Evolutionary conservation across 192 early-diverging fungal species (phyloP).

Genomic region (Helicostylum pulchrum): DNA sequence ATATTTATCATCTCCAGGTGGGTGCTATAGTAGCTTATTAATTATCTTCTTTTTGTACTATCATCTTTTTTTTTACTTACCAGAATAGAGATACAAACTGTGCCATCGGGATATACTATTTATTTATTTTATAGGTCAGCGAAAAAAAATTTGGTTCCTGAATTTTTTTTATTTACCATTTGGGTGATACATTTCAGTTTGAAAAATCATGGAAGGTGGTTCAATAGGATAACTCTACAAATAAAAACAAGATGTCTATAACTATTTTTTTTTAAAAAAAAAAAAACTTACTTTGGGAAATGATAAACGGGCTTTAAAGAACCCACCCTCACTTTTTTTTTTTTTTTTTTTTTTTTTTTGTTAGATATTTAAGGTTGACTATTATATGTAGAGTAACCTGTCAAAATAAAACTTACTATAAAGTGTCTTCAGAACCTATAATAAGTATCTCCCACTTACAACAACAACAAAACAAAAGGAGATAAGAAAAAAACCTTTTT

Average conservation of each 20-base stretch:
- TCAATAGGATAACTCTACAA: conserved; percentile 73
- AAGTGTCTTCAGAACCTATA: conserved; percentile 82
- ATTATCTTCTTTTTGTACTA: not conserved
- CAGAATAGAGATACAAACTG: conserved; percentile 96
- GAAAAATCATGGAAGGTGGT: conserved; percentile 89
- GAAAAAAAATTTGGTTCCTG: not conserved
- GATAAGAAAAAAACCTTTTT: conserved; percentile 1
- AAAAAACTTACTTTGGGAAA: conserved; percentile 53
- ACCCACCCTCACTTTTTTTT: conserved; percentile 78
- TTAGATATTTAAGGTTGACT: not conserved
- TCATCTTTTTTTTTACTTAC: conserved; percentile 41
- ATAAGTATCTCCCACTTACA: conserved; percentile 85
- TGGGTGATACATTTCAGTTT: conserved; percentile 90
- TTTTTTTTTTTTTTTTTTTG: conserved; percentile 13
- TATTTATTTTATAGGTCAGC: not conserved
- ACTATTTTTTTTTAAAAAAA: not conserved
- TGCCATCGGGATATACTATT: conserved; percentile 80
- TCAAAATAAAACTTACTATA: conserved; percentile 61
- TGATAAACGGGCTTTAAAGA: conserved; percentile 80
- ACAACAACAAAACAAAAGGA: too few relatives aligned
- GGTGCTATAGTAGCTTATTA: conserved; percentile 43
- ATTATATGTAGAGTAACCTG: not conserved
- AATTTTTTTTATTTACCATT: conserved; percentile 55
- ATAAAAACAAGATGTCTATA: not conserved
- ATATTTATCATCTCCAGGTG: conserved; percentile 82